These are phyloP conservation scores for Astragalus glycyphyllos DNA, from an alignment of 306 rosid species.

Conservation along the genomic window DNA sequence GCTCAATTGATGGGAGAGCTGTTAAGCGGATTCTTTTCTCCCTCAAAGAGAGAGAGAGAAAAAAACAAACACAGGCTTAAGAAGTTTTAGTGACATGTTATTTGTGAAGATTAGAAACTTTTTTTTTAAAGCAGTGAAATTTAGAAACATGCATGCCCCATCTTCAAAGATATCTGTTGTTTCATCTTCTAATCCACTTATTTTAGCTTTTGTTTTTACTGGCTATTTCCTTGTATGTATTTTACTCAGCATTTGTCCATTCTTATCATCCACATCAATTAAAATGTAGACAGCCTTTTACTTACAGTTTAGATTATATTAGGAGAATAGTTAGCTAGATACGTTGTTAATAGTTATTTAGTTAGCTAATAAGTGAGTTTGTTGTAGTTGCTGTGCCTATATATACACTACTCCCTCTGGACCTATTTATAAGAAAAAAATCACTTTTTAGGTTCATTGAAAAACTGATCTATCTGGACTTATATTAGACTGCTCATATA, in stretches of 20 bases:
- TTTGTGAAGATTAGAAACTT: slow-evolving; percentile 4
- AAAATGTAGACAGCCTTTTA: slow-evolving; percentile 4
- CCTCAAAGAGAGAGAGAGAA: not conserved
- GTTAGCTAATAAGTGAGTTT: no score
- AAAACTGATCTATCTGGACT: no score
- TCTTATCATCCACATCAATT: not conserved
- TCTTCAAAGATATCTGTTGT: not conserved
- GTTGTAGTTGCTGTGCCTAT: no score
- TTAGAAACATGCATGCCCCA: not conserved
- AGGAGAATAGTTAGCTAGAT: no score
- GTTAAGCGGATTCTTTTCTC: not conserved
- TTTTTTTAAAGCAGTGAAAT: no score
- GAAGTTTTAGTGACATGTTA: not conserved
- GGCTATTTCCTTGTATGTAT: not conserved
- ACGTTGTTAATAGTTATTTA: no score
- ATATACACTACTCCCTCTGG: no score
- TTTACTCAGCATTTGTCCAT: not conserved
- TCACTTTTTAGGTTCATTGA: no score
- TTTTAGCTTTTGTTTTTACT: slow-evolving; percentile 1
- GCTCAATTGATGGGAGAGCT: not conserved
- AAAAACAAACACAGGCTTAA: no score
- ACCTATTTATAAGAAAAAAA: no score
- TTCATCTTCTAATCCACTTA: not conserved
- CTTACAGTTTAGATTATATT: not conserved
- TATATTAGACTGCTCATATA: no score